Evolutionary conservation across 148 eudicot genomes (phyloP).

Genomic region (Fagopyrum esculentum): DNA sequence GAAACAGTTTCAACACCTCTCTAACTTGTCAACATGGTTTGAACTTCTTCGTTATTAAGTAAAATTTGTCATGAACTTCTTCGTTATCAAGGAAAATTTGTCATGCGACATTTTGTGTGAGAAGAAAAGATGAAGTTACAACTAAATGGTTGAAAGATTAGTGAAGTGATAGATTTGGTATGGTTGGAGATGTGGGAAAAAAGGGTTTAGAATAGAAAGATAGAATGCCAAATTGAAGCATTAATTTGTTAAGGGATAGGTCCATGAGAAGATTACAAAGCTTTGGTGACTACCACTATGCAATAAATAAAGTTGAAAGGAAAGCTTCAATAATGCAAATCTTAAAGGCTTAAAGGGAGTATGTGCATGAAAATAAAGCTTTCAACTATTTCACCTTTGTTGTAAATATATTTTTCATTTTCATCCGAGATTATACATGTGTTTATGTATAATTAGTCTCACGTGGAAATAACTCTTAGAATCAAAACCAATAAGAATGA

Average conservation of each 20-base stretch:
- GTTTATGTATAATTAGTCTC: too few species aligned
- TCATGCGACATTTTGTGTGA: neutral
- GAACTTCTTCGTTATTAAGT: too few species aligned
- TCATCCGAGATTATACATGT: neutral
- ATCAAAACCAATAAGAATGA: too few species aligned
- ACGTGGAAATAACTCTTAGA: too few species aligned
- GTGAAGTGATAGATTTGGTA: neutral
- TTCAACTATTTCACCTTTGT: slow-evolving; percentile 8
- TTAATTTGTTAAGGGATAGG: neutral
- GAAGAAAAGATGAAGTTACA: neutral
- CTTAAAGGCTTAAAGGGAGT: slow-evolving; percentile 1
- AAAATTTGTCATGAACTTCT: too few species aligned
- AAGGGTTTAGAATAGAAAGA: neutral
- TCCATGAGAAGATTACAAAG: slow-evolving; percentile 9
- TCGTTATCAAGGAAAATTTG: too few species aligned
- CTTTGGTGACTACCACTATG: slow-evolving; percentile 4
- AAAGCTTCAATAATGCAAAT: slow-evolving; percentile 7
- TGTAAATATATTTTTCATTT: neutral
- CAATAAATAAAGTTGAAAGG: slow-evolving; percentile 6
- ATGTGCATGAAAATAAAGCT: slow-evolving; percentile 5
- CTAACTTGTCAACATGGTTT: too few species aligned
- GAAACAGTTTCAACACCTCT: too few species aligned
- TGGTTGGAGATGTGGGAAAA: neutral
- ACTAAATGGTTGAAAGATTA: neutral
- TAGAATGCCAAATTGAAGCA: neutral